These are phyloP conservation scores for Comarum palustre DNA, from an alignment of 306 rosid species.

Conservation along the genomic window DNA sequence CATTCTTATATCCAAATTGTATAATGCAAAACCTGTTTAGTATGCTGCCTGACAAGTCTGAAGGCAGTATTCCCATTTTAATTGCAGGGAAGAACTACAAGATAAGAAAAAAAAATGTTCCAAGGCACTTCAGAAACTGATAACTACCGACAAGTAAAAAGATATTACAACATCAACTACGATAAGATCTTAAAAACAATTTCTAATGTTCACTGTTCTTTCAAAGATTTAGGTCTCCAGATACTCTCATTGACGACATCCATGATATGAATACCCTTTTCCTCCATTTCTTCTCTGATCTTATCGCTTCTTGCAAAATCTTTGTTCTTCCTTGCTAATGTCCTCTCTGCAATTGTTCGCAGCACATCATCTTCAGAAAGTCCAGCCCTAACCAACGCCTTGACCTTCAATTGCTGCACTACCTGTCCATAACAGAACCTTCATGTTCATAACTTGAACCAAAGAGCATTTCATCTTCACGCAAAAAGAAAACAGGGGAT, in stretches of 20 bases:
- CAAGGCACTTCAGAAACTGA: background rate
- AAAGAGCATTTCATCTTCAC: slow-evolving; percentile 2
- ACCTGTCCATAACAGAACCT: slow-evolving; percentile 41
- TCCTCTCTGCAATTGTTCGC: slow-evolving; percentile 58
- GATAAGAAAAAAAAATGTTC: background rate
- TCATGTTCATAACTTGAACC: slow-evolving; percentile 6
- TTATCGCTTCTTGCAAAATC: slow-evolving; percentile 69
- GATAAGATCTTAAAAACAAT: slow-evolving; percentile 13
- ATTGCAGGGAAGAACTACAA: background rate
- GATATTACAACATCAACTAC: slow-evolving; percentile 17
- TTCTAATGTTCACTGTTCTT: slow-evolving; percentile 22
- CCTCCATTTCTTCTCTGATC: slow-evolving; percentile 63
- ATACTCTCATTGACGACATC: slow-evolving; percentile 73
- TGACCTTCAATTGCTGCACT: slow-evolving; percentile 71
- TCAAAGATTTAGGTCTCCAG: slow-evolving; percentile 75
- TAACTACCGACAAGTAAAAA: slow-evolving; percentile 4
- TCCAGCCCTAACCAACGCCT: slow-evolving; percentile 76
- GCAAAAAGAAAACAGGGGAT: background rate
- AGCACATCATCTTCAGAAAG: slow-evolving; percentile 64
- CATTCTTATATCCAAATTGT: background rate
- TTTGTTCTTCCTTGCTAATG: slow-evolving; percentile 70
- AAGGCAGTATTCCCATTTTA: background rate
- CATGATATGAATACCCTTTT: slow-evolving; percentile 83
- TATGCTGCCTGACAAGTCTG: background rate
- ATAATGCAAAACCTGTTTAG: background rate